Evolutionary conservation across 2,329 filamentous ascomycete species (phyloP), one percentile per base, ranked within the genome.

Genomic region (Emericellopsis atlantica): DNA sequence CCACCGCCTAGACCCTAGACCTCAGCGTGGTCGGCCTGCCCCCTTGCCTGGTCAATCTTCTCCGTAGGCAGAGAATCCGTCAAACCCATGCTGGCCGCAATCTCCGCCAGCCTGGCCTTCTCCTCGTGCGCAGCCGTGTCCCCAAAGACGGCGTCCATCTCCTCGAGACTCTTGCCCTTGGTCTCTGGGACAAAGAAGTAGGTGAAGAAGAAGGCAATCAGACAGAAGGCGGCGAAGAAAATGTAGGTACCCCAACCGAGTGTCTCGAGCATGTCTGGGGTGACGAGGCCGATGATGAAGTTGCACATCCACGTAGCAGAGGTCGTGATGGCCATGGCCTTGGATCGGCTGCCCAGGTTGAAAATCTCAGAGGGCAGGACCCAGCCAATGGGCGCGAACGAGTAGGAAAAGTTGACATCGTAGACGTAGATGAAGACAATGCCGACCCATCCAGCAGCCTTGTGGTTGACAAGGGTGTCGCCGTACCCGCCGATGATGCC

Each of bases 341-440:
- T 76, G 10, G 76, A 68, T 15, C 75, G 65, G 36, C 69, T 73
- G 7, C 65, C 68, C 0, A 78, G 54, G 2, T 70, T 72, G 60
- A 74, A 81, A 29, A 81, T 70, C 53, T 82, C 78, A 5, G 76
- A 72, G 0, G 74, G 72, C 45, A 81, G 79, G 36, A 81, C 69
- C 77, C 78, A 81, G 41, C 70, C 74, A 4, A 79, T 72, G 1
- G 76, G 76, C 0, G 75, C 77, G 15, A 78, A 66, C 0, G 76
- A 81, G n/a, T 79, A 61, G 1, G 74, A 71, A 52, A 81, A 81
- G 46, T 77, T 64, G 48, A 79, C 67, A 50, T 80, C 74, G 43
- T 81, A 67, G 14, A 81, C 64, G 53, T 80, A 81, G 39, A 70
- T 76, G 49, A 81, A 80, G 16, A 74, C 73, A 46, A 82, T 81